A percentile compares a stretch with the other conserved stretches of the same genome.
Conservation (phyloP, 2,329 filamentous ascomycete genomes). For the Claviceps africana region DNA sequence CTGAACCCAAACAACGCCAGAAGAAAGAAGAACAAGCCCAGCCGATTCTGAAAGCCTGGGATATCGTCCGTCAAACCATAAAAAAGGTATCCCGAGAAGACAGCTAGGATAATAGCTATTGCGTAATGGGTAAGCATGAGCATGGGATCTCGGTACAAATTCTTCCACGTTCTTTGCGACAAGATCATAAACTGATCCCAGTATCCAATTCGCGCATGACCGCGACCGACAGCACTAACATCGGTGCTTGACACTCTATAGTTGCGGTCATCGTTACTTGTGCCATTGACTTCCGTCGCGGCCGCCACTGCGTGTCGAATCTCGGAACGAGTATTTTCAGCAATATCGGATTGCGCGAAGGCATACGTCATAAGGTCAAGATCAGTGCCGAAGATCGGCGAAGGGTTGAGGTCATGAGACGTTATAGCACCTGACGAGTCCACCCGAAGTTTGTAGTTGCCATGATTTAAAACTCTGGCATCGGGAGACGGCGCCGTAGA, state of each 20-base stretch:
- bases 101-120: conserved; percentile 85
- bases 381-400: conserved; percentile 53
- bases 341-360: conserved; percentile 68
- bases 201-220: conserved; percentile 71
- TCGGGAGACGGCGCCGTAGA: conserved; percentile 51
- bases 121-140: conserved; percentile 98
- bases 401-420: conserved; percentile 44
- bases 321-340: conserved; percentile 58
- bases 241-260: conserved; percentile 33
- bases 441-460: conserved; percentile 37
- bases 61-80: conserved; percentile 95
- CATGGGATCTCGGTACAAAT: conserved; percentile 93
- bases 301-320: conserved; percentile 54
- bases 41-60: conserved; percentile 90
- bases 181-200: conserved; percentile 76
- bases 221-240: conserved; percentile 52
- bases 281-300: conserved; percentile 54
- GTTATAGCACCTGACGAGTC: conserved; percentile 31
- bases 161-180: conserved; percentile 86
- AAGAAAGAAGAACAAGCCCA: conserved; percentile 95
- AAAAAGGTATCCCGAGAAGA: conserved; percentile 89
- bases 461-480: conserved; percentile 34
- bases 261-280: conserved; percentile 39
- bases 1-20: conserved; percentile 93
- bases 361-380: conserved; percentile 67